Evolutionary conservation across 192 early-diverging fungal species (phyloP).

Genomic region (Oehlia diaphana): DNA sequence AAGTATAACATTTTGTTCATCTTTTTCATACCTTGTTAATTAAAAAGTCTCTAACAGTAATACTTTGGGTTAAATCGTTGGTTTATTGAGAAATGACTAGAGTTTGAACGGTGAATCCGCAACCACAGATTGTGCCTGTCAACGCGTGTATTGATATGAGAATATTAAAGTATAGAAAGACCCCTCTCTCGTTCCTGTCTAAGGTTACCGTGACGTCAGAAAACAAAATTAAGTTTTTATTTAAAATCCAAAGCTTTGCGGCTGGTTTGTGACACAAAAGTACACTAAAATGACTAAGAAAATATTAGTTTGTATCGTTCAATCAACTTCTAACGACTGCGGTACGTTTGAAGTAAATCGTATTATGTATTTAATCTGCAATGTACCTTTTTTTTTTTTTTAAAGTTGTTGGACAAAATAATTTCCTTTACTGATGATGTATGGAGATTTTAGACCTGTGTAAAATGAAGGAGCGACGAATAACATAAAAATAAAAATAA

Average conservation of each 20-base stretch:
- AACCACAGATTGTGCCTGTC: neutral
- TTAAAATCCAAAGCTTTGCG: neutral
- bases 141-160: neutral
- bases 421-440: neutral
- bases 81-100: conserved; percentile 6
- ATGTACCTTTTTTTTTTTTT: neutral
- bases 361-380: too few relatives aligned
- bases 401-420: neutral
- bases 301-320: neutral
- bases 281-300: neutral
- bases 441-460: neutral
- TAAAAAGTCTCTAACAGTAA: neutral
- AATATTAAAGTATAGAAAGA: neutral
- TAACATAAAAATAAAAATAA: too few relatives aligned
- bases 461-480: neutral
- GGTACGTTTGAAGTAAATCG: neutral
- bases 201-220: conserved; percentile 22
- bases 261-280: neutral
- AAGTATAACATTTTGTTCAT: neutral
- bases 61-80: neutral
- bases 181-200: conserved; percentile 19
- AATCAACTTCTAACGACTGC: neutral
- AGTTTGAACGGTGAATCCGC: conserved; percentile 27
- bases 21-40: conserved; percentile 3
- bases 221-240: neutral